A percentile compares a stretch with the other conserved stretches of the same genome.
These are phyloP conservation scores for Mortierella sp. DNA, from an alignment of 371 early-diverging fungal genomes.

Conservation along the genomic window DNA sequence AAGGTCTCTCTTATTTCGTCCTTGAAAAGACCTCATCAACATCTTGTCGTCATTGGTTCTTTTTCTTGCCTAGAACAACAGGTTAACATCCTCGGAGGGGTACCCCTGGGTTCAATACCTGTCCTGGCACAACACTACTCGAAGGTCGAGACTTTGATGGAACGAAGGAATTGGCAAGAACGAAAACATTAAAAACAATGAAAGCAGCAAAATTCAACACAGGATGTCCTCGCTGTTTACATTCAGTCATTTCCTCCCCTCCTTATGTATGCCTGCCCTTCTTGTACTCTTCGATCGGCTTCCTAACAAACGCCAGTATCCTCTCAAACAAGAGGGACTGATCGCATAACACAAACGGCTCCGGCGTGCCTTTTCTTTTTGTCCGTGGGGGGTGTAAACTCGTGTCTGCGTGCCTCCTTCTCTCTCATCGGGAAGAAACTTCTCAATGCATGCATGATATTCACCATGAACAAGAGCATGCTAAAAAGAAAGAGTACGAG, in stretches of 20 bases:
- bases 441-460: not conserved
- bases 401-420: not conserved
- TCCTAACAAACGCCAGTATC: not conserved
- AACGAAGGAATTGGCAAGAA: not conserved
- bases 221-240: not conserved
- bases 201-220: not conserved
- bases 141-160: not conserved
- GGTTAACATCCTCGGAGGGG: too few relatives aligned
- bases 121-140: not conserved
- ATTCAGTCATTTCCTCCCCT: not conserved
- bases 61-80: not conserved
- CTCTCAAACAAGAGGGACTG: not conserved
- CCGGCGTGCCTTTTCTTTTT: not conserved
- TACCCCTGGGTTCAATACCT: not conserved
- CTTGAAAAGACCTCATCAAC: not conserved
- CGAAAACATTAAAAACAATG: too few relatives aligned
- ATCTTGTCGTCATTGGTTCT: constrained; percentile 5
- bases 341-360: not conserved
- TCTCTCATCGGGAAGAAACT: not conserved
- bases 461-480: not conserved
- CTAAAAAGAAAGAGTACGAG: not conserved
- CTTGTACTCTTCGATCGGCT: not conserved
- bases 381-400: not conserved
- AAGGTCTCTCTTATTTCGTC: not conserved
- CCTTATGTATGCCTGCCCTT: not conserved